Percentiles rank a stretch among this genome's conserved stretches.
Conservation (phyloP, 2,329 filamentous ascomycete species). For the Onygenales sp. region DNA sequence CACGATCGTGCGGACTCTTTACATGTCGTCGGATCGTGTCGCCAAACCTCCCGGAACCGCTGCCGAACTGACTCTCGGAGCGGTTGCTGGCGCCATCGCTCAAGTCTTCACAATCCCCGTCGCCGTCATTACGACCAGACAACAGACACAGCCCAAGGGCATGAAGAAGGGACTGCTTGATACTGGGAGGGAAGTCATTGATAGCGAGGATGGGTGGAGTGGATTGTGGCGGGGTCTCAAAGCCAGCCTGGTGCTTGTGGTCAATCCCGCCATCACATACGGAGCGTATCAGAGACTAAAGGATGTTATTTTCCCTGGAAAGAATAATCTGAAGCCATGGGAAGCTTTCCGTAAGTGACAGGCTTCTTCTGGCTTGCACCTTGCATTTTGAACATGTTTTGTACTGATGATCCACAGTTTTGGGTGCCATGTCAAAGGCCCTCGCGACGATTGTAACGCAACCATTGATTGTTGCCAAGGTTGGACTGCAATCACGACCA, state of each 20-base stretch:
- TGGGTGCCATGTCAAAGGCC: constrained; percentile 87
- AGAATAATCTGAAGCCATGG: constrained; percentile 63
- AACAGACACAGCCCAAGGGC: constrained; percentile 80
- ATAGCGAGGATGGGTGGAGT: constrained; percentile 79
- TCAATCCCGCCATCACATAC: constrained; percentile 97
- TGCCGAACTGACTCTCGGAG: constrained; percentile 74
- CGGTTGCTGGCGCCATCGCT: constrained; percentile 77
- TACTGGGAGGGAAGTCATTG: constrained; percentile 79
- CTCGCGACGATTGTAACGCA: constrained; percentile 88
- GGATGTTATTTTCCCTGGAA: constrained; percentile 66
- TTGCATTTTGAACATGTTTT: not conserved
- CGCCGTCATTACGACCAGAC: constrained; percentile 86
- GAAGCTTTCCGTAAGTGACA: constrained; percentile 77
- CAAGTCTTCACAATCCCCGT: constrained; percentile 96
- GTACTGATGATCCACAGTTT: constrained; percentile 44
- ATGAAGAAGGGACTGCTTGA: constrained; percentile 80
- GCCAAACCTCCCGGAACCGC: constrained; percentile 63
- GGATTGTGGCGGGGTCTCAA: constrained; percentile 94
- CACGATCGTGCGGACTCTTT: constrained; percentile 72
- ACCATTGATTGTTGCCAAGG: constrained; percentile 94
- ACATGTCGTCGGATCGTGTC: constrained; percentile 52
- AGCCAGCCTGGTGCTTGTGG: constrained; percentile 86
- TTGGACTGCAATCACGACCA: constrained; percentile 87
- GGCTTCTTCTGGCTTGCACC: not conserved
- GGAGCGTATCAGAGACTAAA: constrained; percentile 88